phyloP scores from a whole-genome alignment of 768 basidiomycete species.

The Boletellus sp. region DNA sequence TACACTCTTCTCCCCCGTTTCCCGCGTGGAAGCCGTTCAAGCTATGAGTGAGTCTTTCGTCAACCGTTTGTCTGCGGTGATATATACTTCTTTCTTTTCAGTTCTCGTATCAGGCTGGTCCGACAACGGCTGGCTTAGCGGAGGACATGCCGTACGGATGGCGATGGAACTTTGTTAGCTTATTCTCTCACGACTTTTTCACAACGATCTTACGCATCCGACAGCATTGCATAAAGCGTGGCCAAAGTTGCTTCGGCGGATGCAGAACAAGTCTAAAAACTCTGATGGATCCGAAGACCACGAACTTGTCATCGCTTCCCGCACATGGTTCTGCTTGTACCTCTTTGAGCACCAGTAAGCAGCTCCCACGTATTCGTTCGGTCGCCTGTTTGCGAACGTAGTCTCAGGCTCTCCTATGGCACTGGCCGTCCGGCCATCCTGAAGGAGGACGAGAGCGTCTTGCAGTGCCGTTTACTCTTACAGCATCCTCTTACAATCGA shows the following conservation, averaged over 20 bases:
- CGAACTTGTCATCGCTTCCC: slow-evolving; percentile 73
- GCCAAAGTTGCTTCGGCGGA: slow-evolving; percentile 74
- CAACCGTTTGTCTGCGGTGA: not conserved
- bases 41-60: slow-evolving; percentile 70
- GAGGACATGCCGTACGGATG: slow-evolving; percentile 96
- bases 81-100: slow-evolving; percentile 29
- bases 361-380: not conserved
- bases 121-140: slow-evolving; percentile 92
- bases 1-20: slow-evolving; percentile 83
- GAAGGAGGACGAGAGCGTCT: slow-evolving; percentile 89
- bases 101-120: slow-evolving; percentile 93
- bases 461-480: slow-evolving; percentile 72
- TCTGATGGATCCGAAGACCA: slow-evolving; percentile 59
- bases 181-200: not conserved
- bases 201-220: slow-evolving; percentile 7
- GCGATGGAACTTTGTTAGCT: slow-evolving; percentile 85
- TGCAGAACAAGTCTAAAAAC: slow-evolving; percentile 57
- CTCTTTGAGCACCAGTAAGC: slow-evolving; percentile 92
- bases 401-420: slow-evolving; percentile 83
- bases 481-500: slow-evolving; percentile 86
- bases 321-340: slow-evolving; percentile 93
- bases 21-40: slow-evolving; percentile 83
- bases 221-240: slow-evolving; percentile 89
- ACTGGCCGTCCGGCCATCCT: slow-evolving; percentile 91
- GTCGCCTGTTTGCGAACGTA: not conserved